Conservation (phyloP, 2,329 filamentous ascomycete species). For the Cadophora gregata region DNA sequence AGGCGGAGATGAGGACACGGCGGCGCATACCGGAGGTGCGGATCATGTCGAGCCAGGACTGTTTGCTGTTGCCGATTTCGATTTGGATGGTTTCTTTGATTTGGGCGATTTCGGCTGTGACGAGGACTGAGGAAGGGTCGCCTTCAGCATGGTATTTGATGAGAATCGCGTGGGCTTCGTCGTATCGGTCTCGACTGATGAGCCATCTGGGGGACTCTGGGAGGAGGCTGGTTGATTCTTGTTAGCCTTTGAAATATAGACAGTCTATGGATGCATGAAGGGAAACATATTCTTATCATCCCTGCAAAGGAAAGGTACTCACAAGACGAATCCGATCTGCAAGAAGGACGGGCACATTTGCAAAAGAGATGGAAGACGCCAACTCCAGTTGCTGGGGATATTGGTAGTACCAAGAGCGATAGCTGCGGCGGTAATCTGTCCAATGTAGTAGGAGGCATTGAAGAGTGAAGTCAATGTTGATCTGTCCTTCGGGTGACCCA, state of each 20-base stretch:
- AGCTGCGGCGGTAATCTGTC: constrained; percentile 51
- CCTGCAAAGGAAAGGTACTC: constrained; percentile 18
- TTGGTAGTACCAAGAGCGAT: constrained; percentile 53
- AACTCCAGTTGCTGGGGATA: constrained; percentile 49
- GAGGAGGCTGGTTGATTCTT: constrained; percentile 46
- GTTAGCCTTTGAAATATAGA: neutral
- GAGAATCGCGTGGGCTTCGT: constrained; percentile 61
- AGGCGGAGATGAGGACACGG: constrained; percentile 54
- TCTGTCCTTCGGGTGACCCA: constrained; percentile 60
- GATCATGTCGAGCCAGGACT: constrained; percentile 59
- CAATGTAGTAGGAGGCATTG: constrained; percentile 59
- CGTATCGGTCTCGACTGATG: constrained; percentile 60
- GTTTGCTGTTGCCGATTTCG: constrained; percentile 58
- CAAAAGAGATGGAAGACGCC: constrained; percentile 50
- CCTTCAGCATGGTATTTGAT: constrained; percentile 59
- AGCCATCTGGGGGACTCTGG: constrained; percentile 64
- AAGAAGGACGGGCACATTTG: constrained; percentile 43
- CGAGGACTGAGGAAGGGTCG: constrained; percentile 55
- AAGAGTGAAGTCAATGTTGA: constrained; percentile 58
- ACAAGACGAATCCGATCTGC: constrained; percentile 37
- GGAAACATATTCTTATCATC: neutral
- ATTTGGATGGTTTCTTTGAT: constrained; percentile 61
- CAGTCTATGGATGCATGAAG: neutral
- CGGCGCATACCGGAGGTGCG: constrained; percentile 55
- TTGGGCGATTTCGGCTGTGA: constrained; percentile 64